Evolutionary conservation across 345 rosid species (phyloP).

Genomic region (Eutrema yunnanense): DNA sequence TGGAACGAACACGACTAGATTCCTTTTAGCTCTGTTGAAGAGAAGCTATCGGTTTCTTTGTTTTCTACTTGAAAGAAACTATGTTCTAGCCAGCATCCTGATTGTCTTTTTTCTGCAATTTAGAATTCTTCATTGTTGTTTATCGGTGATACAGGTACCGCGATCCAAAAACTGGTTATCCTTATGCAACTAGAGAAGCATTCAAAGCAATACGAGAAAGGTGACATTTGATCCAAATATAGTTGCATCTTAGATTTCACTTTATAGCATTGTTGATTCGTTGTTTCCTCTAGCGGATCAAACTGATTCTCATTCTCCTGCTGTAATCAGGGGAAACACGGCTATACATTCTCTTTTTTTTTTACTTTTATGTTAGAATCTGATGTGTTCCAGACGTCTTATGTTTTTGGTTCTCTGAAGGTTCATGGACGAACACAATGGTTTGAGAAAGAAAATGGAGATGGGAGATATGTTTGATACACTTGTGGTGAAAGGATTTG

Average conservation of each 20-base stretch:
- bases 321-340: background rate
- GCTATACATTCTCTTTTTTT: background rate
- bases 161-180: conserved; percentile 89
- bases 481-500: conserved; percentile 49
- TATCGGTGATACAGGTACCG: conserved; percentile 51
- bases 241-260: background rate
- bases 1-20: background rate
- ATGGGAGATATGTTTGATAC: conserved; percentile 69
- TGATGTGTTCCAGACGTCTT: background rate
- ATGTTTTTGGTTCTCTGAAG: conserved; percentile 33
- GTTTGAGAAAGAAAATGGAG: conserved; percentile 55
- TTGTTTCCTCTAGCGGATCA: background rate
- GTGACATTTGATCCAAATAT: conserved; percentile 27
- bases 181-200: conserved; percentile 84
- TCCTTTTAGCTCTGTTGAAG: background rate
- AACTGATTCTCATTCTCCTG: background rate
- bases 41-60: background rate
- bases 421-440: conserved; percentile 40
- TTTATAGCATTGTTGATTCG: background rate
- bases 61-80: background rate
- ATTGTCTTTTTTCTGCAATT: background rate
- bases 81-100: background rate
- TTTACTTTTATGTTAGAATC: background rate
- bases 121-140: background rate
- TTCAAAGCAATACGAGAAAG: conserved; percentile 78